Evolutionary conservation across 2,329 filamentous ascomycete genomes (phyloP), one percentile per base, ranked within the genome.

Genomic region (Chaetomium olivaceum): DNA sequence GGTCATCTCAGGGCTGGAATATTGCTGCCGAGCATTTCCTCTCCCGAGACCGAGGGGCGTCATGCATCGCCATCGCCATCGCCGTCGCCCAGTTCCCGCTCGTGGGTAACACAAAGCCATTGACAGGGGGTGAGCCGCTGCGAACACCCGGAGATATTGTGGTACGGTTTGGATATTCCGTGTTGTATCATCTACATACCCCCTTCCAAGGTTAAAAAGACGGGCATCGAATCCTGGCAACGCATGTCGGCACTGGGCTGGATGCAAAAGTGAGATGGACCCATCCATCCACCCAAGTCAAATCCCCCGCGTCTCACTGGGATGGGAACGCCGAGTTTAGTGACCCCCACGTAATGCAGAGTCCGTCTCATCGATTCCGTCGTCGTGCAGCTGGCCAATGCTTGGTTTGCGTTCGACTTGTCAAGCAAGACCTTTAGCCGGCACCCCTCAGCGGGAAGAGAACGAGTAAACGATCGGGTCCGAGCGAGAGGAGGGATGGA

Each of bases 301-400:
- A n/a, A 48, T 48, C n/a, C 46, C 39, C 46, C 46, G 21, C 21
- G 48, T 27, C 48, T 51, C 48, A 23, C n/a, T 51, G 23, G 23
- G 46, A 6, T 9, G 21, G 48, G 36, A 11, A 39, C 36, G 36
- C 36, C 6, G 27, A 31, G 52, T 27, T 11, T 9, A 12, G 8
- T 59, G 57, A 59, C 58, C 58, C 58, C 58, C 58, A 60, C 58
- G 58, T 27, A 60, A 60, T 60, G 58, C 43, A 33, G 27, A 21
- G 23, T 51, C 46, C 16, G 29, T 51, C 29, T 21, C 46, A 60
- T 27, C 46, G 29, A 33, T 51, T 52, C 39, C 58, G 58, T 36
- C 46, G 46, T 51, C 58, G 1, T 60, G 58, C 58, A 60, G 58
- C 46, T 50, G 21, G 58, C 23, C 57, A 48, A 50, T 60, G 58